Conservation (phyloP, 495 filamentous ascomycete genomes). For the Penicillium salamii region DNA sequence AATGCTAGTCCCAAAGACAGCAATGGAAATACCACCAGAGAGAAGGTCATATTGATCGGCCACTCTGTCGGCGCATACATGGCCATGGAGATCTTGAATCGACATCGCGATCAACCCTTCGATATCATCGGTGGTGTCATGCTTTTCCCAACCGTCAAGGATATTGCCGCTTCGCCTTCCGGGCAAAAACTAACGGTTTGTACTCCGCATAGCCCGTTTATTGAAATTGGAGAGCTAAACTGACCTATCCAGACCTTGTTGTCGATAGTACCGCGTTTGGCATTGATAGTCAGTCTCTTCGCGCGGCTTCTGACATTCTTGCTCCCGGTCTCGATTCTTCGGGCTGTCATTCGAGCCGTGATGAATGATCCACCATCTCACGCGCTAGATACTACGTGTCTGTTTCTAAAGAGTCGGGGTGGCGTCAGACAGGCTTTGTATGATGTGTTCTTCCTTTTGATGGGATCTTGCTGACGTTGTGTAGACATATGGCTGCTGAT, state of each 20-base stretch:
- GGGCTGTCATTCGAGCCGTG: conserved; percentile 41
- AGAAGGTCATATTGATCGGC: conserved; percentile 70
- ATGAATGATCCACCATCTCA: conserved; percentile 52
- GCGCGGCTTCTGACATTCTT: conserved; percentile 46
- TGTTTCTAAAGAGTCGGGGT: conserved; percentile 59
- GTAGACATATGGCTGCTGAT: conserved; percentile 61
- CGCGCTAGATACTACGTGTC: conserved; percentile 57
- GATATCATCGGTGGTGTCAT: conserved; percentile 60
- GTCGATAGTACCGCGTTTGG: conserved; percentile 51
- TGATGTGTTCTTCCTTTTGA: conserved; percentile 13
- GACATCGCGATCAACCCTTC: conserved; percentile 42
- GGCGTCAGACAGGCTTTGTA: conserved; percentile 72
- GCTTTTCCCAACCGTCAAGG: conserved; percentile 74
- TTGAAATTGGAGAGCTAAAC: not conserved
- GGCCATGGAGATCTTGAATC: conserved; percentile 65
- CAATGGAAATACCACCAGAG: conserved; percentile 4
- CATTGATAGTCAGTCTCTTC: conserved; percentile 49
- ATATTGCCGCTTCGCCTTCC: conserved; percentile 64
- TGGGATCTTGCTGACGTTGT: not conserved
- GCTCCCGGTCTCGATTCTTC: conserved; percentile 41
- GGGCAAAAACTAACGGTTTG: conserved; percentile 57
- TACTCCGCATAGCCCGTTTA: not conserved
- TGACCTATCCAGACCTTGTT: conserved; percentile 34
- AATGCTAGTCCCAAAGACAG: not conserved
- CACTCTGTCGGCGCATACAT: conserved; percentile 84